These are phyloP conservation scores for Xylaria sp. DNA, from an alignment of 495 filamentous ascomycete species.

Conservation along the genomic window DNA sequence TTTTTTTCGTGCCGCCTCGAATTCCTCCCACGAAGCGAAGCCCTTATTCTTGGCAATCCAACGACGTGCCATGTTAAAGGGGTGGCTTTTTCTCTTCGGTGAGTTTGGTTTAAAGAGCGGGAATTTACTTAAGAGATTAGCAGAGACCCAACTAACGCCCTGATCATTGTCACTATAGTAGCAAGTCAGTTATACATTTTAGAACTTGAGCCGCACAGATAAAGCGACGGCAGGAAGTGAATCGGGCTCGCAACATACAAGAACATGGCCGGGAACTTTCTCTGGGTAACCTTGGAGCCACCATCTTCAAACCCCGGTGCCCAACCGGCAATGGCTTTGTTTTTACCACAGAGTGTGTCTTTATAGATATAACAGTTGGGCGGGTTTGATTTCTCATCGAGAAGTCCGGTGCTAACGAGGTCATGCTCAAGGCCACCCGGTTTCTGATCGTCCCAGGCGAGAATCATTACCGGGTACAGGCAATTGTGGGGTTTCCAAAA, in stretches of 20 bases:
- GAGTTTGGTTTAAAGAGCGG: constrained; percentile 30
- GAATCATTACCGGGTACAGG: constrained; percentile 49
- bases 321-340: constrained; percentile 47
- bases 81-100: constrained; percentile 24
- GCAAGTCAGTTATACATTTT: not conserved
- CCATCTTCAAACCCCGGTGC: constrained; percentile 48
- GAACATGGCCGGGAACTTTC: constrained; percentile 54
- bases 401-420: constrained; percentile 43
- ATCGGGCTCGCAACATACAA: constrained; percentile 28
- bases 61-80: constrained; percentile 37
- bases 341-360: not conserved
- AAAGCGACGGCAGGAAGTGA: not conserved
- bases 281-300: constrained; percentile 39
- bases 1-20: constrained; percentile 28
- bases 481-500: constrained; percentile 38
- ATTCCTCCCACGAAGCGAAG: constrained; percentile 35
- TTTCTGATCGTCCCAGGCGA: constrained; percentile 45
- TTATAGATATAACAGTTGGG: constrained; percentile 49
- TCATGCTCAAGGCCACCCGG: constrained; percentile 45
- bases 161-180: constrained; percentile 34
- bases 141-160: constrained; percentile 35
- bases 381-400: constrained; percentile 29
- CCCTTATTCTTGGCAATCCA: constrained; percentile 40
- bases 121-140: constrained; percentile 31
- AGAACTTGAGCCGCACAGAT: not conserved